Evolutionary conservation across 306 rosid genomes (phyloP), one percentile per base, ranked within the genome.

Genomic region (Lathyrus oleraceus): DNA sequence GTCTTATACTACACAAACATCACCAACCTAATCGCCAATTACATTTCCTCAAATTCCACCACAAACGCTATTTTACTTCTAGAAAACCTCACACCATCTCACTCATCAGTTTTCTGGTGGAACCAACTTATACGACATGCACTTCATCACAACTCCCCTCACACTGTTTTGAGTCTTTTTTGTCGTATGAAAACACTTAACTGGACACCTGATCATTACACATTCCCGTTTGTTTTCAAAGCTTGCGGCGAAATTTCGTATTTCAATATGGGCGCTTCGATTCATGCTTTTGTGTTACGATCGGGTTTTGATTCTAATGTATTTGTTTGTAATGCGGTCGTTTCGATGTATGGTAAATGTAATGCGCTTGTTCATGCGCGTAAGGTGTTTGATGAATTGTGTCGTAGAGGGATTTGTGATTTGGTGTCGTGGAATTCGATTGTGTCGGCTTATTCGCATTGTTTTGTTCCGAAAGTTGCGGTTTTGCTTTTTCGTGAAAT

Each of bases 351-450:
- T 20, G 96, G 95, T 0, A 72, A 84, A 21, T 89, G 92, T 10
- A 81, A 90, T 3, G 76, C 43, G 1, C 27, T 83, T 36, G 25
- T 10, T 3, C 54, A 81, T 8, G 96, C 97, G 0, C 87, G 54
- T 0, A 74, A 83, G 16, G 15, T 92, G 94, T 92, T 92, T 25
- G 87, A 92, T 40, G 90, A 89, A 61, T 54, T 84, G 88, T 82
- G 74, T 63, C 45, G 10, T 1, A 78, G 87, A 73, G 89, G 87
- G 67, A 73, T 87, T 59, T 72, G 70, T 14, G 97, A 92, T 75
- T 74, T 83, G 57, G 95, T 89, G 64, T 83, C 98, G 0, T 92
- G 96, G 96, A 89, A 92, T 76, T 84, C 98, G 2, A 58, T 92
- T 27, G 85, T 89, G 8, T 83, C 95, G 19, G 79, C 87, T 60